phyloP scores from a whole-genome alignment of 495 filamentous ascomycete species.

The Annulohypoxylon nitens region DNA sequence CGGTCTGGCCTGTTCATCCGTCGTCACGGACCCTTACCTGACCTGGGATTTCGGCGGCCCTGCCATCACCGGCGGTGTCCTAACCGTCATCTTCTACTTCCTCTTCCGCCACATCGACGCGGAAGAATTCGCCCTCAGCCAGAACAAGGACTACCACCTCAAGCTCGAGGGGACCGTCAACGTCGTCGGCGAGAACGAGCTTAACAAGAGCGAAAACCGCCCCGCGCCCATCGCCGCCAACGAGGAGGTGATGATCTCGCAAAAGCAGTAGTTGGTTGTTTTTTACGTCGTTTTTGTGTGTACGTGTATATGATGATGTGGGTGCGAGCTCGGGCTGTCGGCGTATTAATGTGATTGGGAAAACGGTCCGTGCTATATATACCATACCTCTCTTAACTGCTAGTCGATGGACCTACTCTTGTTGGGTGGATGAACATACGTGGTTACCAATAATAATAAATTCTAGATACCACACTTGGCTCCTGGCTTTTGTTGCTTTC shows the following conservation, averaged over 20 bases:
- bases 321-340: slow-evolving; percentile 8
- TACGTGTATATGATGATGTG: slow-evolving; percentile 25
- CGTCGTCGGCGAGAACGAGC: slow-evolving; percentile 56
- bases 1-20: slow-evolving; percentile 70
- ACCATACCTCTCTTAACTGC: slow-evolving; percentile 4
- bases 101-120: slow-evolving; percentile 64
- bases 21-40: slow-evolving; percentile 71
- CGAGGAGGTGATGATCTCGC: slow-evolving; percentile 61
- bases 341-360: slow-evolving; percentile 11
- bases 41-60: slow-evolving; percentile 67
- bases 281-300: not conserved
- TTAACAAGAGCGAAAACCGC: slow-evolving; percentile 56
- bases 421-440: not conserved
- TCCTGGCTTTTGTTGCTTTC: not conserved
- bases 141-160: slow-evolving; percentile 56
- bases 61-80: slow-evolving; percentile 61
- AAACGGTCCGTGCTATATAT: not conserved
- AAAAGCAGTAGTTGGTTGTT: slow-evolving; percentile 53
- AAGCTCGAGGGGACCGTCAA: slow-evolving; percentile 52
- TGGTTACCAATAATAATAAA: slow-evolving; percentile 18
- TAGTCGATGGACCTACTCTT: slow-evolving; percentile 4
- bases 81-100: slow-evolving; percentile 63
- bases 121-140: slow-evolving; percentile 59
- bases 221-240: slow-evolving; percentile 57
- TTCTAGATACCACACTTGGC: slow-evolving; percentile 21